These are phyloP conservation scores for Drosera capensis DNA, from an alignment of 148 eudicot species.

Conservation along the genomic window DNA sequence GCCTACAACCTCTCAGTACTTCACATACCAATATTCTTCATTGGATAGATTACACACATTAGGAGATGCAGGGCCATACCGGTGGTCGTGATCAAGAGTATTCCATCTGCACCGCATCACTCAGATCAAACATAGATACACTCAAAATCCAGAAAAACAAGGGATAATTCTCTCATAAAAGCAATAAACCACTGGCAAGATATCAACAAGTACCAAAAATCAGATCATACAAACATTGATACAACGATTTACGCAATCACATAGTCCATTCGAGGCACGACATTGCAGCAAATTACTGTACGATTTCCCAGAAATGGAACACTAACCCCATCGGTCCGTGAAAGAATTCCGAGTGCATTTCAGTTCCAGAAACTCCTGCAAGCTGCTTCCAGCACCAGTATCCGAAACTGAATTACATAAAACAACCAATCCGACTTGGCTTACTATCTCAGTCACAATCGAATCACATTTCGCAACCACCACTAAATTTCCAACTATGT, in stretches of 20 bases:
- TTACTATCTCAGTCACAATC: not conserved
- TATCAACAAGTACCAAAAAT: not conserved
- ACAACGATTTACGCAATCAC: no score
- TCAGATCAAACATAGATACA: conserved; percentile 1
- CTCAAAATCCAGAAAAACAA: no score
- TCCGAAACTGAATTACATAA: conserved; percentile 48
- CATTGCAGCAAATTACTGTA: no score
- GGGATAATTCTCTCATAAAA: no score
- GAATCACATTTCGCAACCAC: no score
- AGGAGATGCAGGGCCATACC: not conserved
- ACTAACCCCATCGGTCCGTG: conserved; percentile 37
- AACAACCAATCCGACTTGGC: not conserved
- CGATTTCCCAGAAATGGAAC: no score
- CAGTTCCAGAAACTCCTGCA: conserved; percentile 49
- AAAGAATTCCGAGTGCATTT: conserved; percentile 12
- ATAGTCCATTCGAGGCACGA: no score
- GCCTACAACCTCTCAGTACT: conserved; percentile 16
- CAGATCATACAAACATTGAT: no score
- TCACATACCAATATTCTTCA: not conserved
- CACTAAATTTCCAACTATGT: no score
- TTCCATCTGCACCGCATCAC: not conserved
- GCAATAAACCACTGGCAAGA: not conserved
- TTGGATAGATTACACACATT: not conserved
- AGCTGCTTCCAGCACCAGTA: conserved; percentile 59
- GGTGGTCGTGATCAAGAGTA: not conserved